Evolutionary conservation across 306 rosid species (phyloP), one percentile per base, ranked within the genome.

Genomic region (Cicer chorassanicum): DNA sequence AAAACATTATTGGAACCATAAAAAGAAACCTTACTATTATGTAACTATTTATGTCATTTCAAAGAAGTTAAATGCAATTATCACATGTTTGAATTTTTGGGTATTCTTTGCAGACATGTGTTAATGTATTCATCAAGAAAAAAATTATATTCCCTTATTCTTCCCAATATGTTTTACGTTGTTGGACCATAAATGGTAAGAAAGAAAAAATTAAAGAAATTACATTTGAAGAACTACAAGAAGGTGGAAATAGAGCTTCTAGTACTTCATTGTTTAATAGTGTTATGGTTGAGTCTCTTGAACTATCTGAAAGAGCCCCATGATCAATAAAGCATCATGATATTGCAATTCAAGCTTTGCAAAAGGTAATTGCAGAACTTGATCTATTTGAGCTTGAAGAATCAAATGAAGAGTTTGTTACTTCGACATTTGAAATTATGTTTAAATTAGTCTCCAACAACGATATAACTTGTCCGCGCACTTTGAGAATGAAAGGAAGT

Each of bases 41-140:
- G 55, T 49, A 16, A 49, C 55, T 49, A 5, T 49, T 49, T 18
- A 49, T n/a, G 16, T 49, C 18, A 49, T 12, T 49, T 49, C 55
- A 14, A 49, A 49, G 55, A 49, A 49, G 55, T 18, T 12, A 49
- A 49, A 12, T 49, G 55, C 14, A 49, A 14, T 14, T n/a, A 18
- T 49, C 55, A 49, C 55, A 49, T 49, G 55, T 49, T 49, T 49
- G 55, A 49, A 49, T n/a, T n/a, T 49, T 49, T 7, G 7, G 55
- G 18, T 49, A 49, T 49, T n/a, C 19, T 49, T n/a, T 49, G 55
- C 14, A 49, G 55, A 49, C 55, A 49, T 5, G 55, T 49, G 55
- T 49, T 49, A 49, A 49, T 49, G 8, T 49, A 13, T 49, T 49
- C 18, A 12, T 49, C 13, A 49, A 49, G 55, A 49, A 49, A 49